Evolutionary conservation across 257 asterid species (phyloP).

Genomic region (Solanum ossicruentum): DNA sequence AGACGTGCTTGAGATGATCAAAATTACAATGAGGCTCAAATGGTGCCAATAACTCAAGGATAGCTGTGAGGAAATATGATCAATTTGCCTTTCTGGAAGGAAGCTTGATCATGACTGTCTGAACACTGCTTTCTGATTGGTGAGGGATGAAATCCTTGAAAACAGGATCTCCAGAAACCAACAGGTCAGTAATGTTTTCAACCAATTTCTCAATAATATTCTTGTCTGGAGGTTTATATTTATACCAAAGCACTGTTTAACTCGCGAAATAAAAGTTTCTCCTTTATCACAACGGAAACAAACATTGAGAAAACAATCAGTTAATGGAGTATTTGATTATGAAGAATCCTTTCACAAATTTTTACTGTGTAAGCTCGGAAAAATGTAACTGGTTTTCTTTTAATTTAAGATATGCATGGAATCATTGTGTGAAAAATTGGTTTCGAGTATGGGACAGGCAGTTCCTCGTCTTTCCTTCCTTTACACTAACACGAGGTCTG

Average conservation of each 20-base stretch:
- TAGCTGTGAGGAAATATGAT: neutral
- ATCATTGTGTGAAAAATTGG: neutral
- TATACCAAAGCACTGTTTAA: neutral
- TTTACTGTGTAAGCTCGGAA: neutral
- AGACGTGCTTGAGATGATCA: slow-evolving; percentile 2
- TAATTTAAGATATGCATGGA: neutral
- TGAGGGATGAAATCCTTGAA: slow-evolving; percentile 50
- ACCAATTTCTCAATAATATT: neutral
- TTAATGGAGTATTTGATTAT: neutral
- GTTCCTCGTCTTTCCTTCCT: neutral
- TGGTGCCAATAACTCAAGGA: neutral
- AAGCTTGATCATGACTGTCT: slow-evolving; percentile 8
- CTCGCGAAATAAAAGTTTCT: neutral
- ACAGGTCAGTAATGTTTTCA: slow-evolving; percentile 18
- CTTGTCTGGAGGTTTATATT: neutral
- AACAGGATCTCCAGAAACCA: slow-evolving; percentile 44
- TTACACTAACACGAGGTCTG: neutral
- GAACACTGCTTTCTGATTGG: slow-evolving; percentile 48
- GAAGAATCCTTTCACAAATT: neutral
- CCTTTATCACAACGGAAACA: neutral
- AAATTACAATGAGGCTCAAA: neutral
- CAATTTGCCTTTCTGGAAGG: neutral
- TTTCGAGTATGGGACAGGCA: neutral
- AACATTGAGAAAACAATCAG: neutral
- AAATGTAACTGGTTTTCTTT: neutral